A percentile compares a stretch with the other conserved stretches of the same genome.
These are phyloP conservation scores for Trichoderma polysporum DNA, from an alignment of 2,329 filamentous ascomycete genomes.

Conservation along the genomic window DNA sequence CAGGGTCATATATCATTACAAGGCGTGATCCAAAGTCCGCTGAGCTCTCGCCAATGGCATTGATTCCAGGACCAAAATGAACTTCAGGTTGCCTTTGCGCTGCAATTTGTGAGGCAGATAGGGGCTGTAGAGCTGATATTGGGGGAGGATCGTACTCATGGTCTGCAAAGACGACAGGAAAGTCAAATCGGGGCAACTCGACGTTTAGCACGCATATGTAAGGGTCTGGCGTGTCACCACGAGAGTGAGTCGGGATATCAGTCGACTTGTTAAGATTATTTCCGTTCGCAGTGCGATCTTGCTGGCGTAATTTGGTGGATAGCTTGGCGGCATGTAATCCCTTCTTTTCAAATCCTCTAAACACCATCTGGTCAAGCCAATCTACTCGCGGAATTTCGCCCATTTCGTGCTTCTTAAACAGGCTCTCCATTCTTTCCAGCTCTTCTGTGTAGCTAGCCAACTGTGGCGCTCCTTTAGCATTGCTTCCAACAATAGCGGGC, in stretches of 20 bases:
- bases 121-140: constrained; percentile 69
- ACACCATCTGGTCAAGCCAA: constrained; percentile 95
- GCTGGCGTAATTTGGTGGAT: constrained; percentile 59
- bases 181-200: constrained; percentile 92
- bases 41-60: constrained; percentile 58
- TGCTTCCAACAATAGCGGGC: constrained; percentile 62
- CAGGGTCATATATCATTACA: constrained; percentile 88
- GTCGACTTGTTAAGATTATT: constrained; percentile 28
- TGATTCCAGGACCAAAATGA: constrained; percentile 85
- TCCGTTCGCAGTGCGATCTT: constrained; percentile 41
- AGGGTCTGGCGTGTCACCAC: constrained; percentile 48
- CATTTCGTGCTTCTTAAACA: constrained; percentile 98
- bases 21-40: constrained; percentile 58
- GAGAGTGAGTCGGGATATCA: constrained; percentile 31
- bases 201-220: constrained; percentile 80
- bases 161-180: constrained; percentile 92
- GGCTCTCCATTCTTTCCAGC: constrained; percentile 79
- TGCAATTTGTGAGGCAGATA: constrained; percentile 59
- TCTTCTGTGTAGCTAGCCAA: constrained; percentile 77
- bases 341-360: constrained; percentile 81
- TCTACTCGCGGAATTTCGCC: constrained; percentile 89
- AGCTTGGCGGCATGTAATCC: constrained; percentile 63
- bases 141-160: constrained; percentile 87
- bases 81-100: constrained; percentile 84
- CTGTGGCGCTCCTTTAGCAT: constrained; percentile 48